Percentiles rank a stretch among this genome's conserved stretches.
These are phyloP conservation scores for Fusarium staphyleae DNA, from an alignment of 2,329 filamentous ascomycete genomes.

Conservation along the genomic window DNA sequence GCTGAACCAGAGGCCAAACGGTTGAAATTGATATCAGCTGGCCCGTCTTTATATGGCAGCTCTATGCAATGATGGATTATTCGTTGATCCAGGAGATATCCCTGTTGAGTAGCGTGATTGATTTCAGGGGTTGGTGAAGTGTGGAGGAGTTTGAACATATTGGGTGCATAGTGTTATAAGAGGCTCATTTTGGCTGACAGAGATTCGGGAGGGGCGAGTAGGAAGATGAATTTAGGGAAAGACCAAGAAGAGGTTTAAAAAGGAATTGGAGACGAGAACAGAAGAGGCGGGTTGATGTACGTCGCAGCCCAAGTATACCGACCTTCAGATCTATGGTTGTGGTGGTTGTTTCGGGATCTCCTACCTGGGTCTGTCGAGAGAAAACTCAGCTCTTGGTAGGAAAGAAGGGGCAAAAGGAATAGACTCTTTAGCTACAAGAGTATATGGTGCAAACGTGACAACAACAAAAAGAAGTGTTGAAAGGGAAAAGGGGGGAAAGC, in stretches of 20 bases:
- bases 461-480: neutral
- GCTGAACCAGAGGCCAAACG: constrained; percentile 1
- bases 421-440: neutral
- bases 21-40: constrained; percentile 7
- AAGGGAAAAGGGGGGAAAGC: neutral
- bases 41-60: constrained; percentile 6
- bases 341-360: no score
- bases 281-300: no score
- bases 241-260: no score
- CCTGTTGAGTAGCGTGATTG: constrained; percentile 8
- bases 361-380: no score
- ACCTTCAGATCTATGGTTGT: no score
- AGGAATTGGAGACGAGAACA: no score
- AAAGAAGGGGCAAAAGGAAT: no score
- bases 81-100: constrained; percentile 8
- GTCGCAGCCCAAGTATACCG: no score
- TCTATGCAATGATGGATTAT: constrained; percentile 12
- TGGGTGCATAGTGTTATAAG: neutral
- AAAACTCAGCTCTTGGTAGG: no score
- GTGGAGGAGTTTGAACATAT: neutral
- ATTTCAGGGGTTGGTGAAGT: neutral
- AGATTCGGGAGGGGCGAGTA: neutral
- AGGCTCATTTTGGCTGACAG: neutral
- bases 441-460: no score
- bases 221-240: no score